Evolutionary conservation across 495 filamentous ascomycete genomes (phyloP).

Genomic region (Hypoxylon intermedium): DNA sequence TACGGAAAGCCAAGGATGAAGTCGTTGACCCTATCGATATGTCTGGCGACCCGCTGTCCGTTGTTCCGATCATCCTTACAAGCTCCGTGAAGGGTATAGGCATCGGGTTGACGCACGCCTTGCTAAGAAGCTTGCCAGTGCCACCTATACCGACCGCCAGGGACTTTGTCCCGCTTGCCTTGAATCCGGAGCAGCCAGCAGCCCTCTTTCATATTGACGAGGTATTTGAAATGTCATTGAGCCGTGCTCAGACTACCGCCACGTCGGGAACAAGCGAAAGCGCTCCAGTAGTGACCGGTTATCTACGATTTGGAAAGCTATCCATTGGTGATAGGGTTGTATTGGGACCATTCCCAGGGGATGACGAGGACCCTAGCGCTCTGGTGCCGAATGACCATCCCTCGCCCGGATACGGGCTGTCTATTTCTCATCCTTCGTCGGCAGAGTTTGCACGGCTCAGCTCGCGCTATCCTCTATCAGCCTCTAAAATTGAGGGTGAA

Average conservation of each 20-base stretch:
- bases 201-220: conserved; percentile 89
- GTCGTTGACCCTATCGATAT: conserved; percentile 55
- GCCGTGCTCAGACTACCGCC: conserved; percentile 53
- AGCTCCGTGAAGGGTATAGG: conserved; percentile 87
- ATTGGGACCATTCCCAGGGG: conserved; percentile 76
- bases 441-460: conserved; percentile 51
- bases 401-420: conserved; percentile 49
- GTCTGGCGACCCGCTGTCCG: conserved; percentile 54
- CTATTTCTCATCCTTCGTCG: conserved; percentile 52
- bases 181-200: conserved; percentile 58
- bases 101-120: conserved; percentile 79
- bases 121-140: conserved; percentile 79
- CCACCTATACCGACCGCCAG: conserved; percentile 61
- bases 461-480: conserved; percentile 49
- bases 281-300: conserved; percentile 76
- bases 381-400: conserved; percentile 49
- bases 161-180: conserved; percentile 50
- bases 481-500: conserved; percentile 60
- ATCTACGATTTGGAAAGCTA: conserved; percentile 78
- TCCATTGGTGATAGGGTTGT: conserved; percentile 79
- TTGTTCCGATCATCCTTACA: conserved; percentile 86
- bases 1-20: conserved; percentile 57
- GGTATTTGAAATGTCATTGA: conserved; percentile 63
- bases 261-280: conserved; percentile 52
- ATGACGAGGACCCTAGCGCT: conserved; percentile 47